phyloP scores from a whole-genome alignment of 2,329 filamentous ascomycete genomes.

The Penicillium sp. region DNA sequence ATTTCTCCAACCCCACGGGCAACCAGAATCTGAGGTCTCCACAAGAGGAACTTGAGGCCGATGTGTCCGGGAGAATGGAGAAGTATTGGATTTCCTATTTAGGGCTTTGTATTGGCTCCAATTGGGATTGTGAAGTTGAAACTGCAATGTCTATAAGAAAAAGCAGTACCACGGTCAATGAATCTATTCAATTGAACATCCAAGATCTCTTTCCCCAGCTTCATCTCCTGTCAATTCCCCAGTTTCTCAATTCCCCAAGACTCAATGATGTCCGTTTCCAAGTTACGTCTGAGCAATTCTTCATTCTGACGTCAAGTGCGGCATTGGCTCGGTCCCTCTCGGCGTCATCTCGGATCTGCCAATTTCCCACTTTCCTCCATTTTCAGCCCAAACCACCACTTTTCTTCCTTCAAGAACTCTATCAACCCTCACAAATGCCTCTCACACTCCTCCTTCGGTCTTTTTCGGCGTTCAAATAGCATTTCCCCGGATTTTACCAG shows the following conservation, averaged over 20 bases:
- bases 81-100: background rate
- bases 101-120: too few species aligned
- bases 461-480: background rate
- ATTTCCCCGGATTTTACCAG: background rate
- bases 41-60: constrained; percentile 7
- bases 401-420: background rate
- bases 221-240: background rate
- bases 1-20: constrained; percentile 17
- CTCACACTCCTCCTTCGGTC: background rate
- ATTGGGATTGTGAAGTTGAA: background rate
- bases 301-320: constrained; percentile 6
- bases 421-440: background rate
- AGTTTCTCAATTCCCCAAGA: background rate
- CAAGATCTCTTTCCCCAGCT: background rate
- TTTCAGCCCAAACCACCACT: background rate
- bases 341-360: background rate
- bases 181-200: background rate
- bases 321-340: background rate
- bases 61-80: constrained; percentile 7
- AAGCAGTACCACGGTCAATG: too few species aligned
- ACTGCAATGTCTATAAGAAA: too few species aligned
- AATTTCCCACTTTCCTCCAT: too few species aligned
- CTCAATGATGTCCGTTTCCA: background rate
- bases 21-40: constrained; percentile 2
- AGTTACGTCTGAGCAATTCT: background rate